phyloP scores from a whole-genome alignment of 345 rosid genomes.

The Dipteronia sinensis region DNA sequence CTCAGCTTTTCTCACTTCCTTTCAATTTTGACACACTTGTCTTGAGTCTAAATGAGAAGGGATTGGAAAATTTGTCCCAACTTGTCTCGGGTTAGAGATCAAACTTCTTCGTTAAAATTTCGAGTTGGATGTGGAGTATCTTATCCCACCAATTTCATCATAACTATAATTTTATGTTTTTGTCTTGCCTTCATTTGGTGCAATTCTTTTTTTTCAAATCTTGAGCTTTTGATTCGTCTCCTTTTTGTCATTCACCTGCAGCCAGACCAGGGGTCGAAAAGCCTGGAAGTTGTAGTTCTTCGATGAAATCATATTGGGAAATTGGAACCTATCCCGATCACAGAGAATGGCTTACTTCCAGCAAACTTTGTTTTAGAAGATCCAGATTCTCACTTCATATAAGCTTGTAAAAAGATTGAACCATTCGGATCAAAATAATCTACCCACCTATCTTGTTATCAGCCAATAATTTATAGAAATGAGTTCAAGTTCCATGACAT shows the following conservation, averaged over 20 bases:
- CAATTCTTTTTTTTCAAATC: background rate
- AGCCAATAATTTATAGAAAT: conserved; percentile 33
- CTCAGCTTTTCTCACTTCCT: too few relatives aligned
- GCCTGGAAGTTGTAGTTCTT: conserved; percentile 42
- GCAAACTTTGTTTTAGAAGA: conserved; percentile 72
- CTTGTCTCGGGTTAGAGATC: background rate
- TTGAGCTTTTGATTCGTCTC: background rate
- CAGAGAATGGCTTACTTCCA: conserved; percentile 68
- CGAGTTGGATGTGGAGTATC: background rate
- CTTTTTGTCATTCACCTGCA: conserved; percentile 35
- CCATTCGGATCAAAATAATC: conserved; percentile 32
- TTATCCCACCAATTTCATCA: background rate
- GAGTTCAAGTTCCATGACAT: conserved; percentile 7
- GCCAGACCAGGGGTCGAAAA: conserved; percentile 84
- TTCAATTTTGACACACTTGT: too few relatives aligned
- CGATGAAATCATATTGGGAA: conserved; percentile 45
- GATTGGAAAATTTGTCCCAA: background rate
- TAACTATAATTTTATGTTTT: background rate
- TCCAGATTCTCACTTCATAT: conserved; percentile 91
- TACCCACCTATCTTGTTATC: conserved; percentile 45
- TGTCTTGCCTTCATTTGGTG: background rate
- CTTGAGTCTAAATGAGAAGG: background rate
- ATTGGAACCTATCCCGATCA: conserved; percentile 72
- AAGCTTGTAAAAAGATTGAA: conserved; percentile 66
- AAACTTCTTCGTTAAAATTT: too few relatives aligned